phyloP scores from a whole-genome alignment of 495 filamentous ascomycete species.

The Diplogelasinospora grovesii region DNA sequence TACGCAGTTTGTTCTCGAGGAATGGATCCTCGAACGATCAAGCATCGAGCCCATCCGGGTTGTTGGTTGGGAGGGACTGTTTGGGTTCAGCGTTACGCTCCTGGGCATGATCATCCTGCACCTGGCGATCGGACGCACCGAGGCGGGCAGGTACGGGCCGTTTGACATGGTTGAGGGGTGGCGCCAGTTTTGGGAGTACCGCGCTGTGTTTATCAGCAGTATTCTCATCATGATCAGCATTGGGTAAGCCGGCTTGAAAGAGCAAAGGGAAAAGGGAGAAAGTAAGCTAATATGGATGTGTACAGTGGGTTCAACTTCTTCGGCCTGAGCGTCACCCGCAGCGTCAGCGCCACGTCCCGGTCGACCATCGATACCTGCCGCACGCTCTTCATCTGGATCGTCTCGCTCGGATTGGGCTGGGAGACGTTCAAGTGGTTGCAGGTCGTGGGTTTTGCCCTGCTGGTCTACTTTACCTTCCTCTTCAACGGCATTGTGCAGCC shows the following conservation, averaged over 20 bases:
- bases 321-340: slow-evolving; percentile 83
- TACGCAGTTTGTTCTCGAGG: slow-evolving; percentile 91
- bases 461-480: slow-evolving; percentile 94
- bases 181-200: slow-evolving; percentile 64
- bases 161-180: slow-evolving; percentile 86
- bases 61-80: slow-evolving; percentile 93
- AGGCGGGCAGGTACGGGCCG: slow-evolving; percentile 69
- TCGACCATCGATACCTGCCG: slow-evolving; percentile 97
- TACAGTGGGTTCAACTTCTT: slow-evolving; percentile 95
- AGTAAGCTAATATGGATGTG: neutral
- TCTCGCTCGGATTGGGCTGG: slow-evolving; percentile 89
- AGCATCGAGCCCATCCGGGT: slow-evolving; percentile 82
- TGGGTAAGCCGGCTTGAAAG: slow-evolving; percentile 52
- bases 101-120: slow-evolving; percentile 76
- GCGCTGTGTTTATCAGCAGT: slow-evolving; percentile 63
- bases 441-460: slow-evolving; percentile 75
- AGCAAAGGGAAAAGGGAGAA: neutral
- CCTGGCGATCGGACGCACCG: slow-evolving; percentile 63
- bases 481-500: slow-evolving; percentile 89
- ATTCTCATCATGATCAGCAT: slow-evolving; percentile 94
- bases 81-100: slow-evolving; percentile 80
- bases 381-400: slow-evolving; percentile 97
- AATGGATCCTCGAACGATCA: slow-evolving; percentile 87
- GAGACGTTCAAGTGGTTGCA: slow-evolving; percentile 98
- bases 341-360: slow-evolving; percentile 81